Evolutionary conservation across 2,329 filamentous ascomycete species (phyloP), one percentile per base, ranked within the genome.

Genomic region (Aureobasidium sp.): DNA sequence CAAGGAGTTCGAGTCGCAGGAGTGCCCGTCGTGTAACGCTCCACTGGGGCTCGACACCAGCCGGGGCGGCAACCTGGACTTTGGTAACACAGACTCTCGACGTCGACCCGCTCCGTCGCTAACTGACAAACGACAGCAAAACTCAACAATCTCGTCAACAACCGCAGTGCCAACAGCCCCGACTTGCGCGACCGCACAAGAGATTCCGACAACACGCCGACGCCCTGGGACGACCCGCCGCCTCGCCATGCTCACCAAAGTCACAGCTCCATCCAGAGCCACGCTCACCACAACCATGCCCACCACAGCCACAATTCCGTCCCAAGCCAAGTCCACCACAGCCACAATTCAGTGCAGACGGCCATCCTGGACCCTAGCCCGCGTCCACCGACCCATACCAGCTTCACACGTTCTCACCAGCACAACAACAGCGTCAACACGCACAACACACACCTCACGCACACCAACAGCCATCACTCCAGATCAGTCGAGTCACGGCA

Each of bases 11-110:
- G 92, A 97, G 67, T 89, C 89, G 57, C 91, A 97, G 69, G 92
- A 90, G 69, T 99, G 94, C 75, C 94, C 94, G 29, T 88, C 89
- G 65, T 99, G 94, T 75, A 88, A 96, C 78, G 89, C 92, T 65
- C 91, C 94, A 21, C 77, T 99, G 57, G 90, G 92, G 64, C 79
- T 99, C 45, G 94, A 99, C 74, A 94, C 91, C 7, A 96, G 90
- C 72, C 84, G 94, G 64, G 91, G 91, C 62, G 92, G 92, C 65
- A 96, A 96, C 78, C 87, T 96, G 58, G 69, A 73, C 63, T 73
- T 73, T 60, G 63, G 63, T 64, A 57, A 27, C 46, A 25, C 54
- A 21, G 19, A 35, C 54, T 33, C 4, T 17, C 10, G 19, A 9
- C 11, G 10, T 23, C 25, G 25, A 40, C 50, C n/a, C 51, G 31